These are phyloP conservation scores for Chionographis japonica DNA, from an alignment of 106 monocot genomes.

Conservation along the genomic window DNA sequence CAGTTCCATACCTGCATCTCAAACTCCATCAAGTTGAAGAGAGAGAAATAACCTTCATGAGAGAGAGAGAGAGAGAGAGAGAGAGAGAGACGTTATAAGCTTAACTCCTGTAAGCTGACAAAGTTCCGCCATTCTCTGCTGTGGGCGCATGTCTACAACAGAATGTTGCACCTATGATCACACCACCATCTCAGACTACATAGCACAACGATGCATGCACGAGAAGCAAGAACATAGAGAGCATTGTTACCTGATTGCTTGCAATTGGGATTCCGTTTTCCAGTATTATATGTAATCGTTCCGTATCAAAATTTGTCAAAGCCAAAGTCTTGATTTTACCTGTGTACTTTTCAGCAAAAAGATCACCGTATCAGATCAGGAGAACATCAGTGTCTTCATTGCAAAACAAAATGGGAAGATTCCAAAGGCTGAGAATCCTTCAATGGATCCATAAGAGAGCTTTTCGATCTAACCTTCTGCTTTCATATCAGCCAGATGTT, in stretches of 20 bases:
- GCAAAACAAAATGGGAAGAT: background rate
- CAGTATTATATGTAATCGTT: slow-evolving; percentile 50
- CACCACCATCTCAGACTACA: background rate
- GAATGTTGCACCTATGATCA: slow-evolving; percentile 86
- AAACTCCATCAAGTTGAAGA: slow-evolving; percentile 3
- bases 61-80: slow-evolving; percentile 30
- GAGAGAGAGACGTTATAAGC: slow-evolving; percentile 79
- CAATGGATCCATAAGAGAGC: too few relatives aligned
- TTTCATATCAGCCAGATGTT: slow-evolving; percentile 82
- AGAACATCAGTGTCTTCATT: background rate
- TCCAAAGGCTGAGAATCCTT: background rate
- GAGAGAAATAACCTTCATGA: slow-evolving; percentile 1
- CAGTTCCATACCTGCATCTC: slow-evolving; percentile 82
- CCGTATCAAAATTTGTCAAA: slow-evolving; percentile 79
- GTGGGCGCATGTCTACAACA: slow-evolving; percentile 92
- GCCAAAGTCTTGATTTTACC: slow-evolving; percentile 81
- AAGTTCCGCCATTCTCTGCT: slow-evolving; percentile 85
- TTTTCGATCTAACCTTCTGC: slow-evolving; percentile 57
- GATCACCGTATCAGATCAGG: slow-evolving; percentile 9
- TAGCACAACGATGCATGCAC: background rate
- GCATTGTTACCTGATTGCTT: slow-evolving; percentile 76
- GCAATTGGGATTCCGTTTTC: slow-evolving; percentile 71
- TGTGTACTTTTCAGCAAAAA: slow-evolving; percentile 21
- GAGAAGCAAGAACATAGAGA: background rate
- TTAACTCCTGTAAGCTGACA: slow-evolving; percentile 80